Evolutionary conservation across 192 early-diverging fungal genomes (phyloP).

Genomic region (Kappamyces sp.): DNA sequence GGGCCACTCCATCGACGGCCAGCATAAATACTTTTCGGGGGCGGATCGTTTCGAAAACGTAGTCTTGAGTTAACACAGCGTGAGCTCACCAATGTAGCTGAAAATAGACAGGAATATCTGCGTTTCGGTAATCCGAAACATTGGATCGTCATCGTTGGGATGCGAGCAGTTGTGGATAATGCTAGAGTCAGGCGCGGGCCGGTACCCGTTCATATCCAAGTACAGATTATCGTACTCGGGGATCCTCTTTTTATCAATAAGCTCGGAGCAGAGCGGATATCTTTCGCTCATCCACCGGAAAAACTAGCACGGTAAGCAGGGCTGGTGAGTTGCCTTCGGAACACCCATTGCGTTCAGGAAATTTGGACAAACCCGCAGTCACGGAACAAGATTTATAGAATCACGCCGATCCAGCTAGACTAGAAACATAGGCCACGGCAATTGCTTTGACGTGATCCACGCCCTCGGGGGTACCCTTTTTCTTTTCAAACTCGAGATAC

Average conservation of each 20-base stretch:
- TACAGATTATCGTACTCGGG: slow-evolving; percentile 98
- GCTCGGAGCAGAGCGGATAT: slow-evolving; percentile 89
- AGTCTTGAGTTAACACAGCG: too few species aligned
- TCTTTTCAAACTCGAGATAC: slow-evolving; percentile 93
- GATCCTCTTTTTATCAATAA: slow-evolving; percentile 83
- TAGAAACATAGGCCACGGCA: slow-evolving; percentile 86
- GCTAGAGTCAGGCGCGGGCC: too few species aligned
- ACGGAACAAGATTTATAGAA: background rate
- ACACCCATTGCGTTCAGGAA: slow-evolving; percentile 33
- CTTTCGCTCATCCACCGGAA: slow-evolving; percentile 97
- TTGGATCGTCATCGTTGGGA: slow-evolving; percentile 80
- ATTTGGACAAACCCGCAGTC: background rate
- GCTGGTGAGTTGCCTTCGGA: slow-evolving; percentile 24
- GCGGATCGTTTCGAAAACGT: slow-evolving; percentile 84
- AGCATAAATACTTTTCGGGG: slow-evolving; percentile 93
- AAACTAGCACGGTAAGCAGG: slow-evolving; percentile 54
- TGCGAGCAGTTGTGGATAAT: slow-evolving; percentile 97
- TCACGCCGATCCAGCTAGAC: background rate
- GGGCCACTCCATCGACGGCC: slow-evolving; percentile 77
- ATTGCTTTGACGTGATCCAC: slow-evolving; percentile 82
- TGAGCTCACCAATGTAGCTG: slow-evolving; percentile 96
- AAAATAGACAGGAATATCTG: slow-evolving; percentile 92
- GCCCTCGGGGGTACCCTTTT: slow-evolving; percentile 67
- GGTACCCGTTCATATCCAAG: slow-evolving; percentile 96
- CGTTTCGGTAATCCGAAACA: slow-evolving; percentile 85